Conservation (phyloP, 169 alveolate genomes). For the Eimeria sp. region DNA sequence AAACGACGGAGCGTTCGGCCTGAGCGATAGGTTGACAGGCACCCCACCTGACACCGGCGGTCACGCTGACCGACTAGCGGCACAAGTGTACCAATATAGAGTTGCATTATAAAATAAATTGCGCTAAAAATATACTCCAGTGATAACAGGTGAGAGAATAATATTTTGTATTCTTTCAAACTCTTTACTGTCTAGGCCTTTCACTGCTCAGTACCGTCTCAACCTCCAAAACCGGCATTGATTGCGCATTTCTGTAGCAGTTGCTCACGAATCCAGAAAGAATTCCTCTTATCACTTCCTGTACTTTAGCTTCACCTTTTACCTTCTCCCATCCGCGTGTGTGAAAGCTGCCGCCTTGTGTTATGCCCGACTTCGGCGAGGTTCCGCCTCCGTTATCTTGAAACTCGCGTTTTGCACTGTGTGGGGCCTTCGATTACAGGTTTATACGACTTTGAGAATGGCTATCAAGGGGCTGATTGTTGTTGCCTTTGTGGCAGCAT, state of each 20-base stretch:
- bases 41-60: conserved; percentile 48
- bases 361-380: background rate
- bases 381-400: background rate
- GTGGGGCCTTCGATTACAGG: conserved; percentile 15
- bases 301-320: background rate
- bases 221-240: background rate
- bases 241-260: background rate
- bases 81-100: background rate
- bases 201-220: background rate
- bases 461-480: background rate
- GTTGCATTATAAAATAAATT: background rate
- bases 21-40: conserved; percentile 38
- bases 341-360: background rate
- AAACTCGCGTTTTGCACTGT: background rate
- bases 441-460: background rate
- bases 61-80: background rate
- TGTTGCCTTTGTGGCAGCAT: conserved; percentile 66
- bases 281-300: background rate
- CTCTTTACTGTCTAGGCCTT: background rate
- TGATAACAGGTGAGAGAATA: background rate
- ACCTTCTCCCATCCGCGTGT: background rate
- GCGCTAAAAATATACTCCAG: background rate
- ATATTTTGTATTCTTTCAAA: background rate
- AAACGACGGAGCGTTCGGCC: background rate
- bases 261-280: background rate